A percentile compares a stretch with the other conserved stretches of the same genome.
Conservation (phyloP, 331 rosid species). For the Ulmus americana region DNA sequence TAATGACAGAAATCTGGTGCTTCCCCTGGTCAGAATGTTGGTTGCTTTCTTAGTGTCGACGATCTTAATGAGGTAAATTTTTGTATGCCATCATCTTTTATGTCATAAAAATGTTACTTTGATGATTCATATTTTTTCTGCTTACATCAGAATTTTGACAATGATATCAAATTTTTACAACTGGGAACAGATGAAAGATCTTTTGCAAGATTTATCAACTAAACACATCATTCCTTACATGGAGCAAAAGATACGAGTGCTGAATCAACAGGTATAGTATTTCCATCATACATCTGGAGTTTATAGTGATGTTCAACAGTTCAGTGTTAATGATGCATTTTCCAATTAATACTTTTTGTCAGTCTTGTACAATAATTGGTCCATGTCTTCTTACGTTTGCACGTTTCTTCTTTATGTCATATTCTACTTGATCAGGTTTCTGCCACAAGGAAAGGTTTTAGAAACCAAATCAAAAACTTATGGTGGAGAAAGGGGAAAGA, state of each 20-base stretch:
- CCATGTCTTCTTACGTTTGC: slow-evolving; percentile 5
- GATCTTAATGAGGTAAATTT: slow-evolving; percentile 59
- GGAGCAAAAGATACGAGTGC: slow-evolving; percentile 87
- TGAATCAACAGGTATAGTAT: slow-evolving; percentile 77
- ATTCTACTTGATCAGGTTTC: slow-evolving; percentile 55
- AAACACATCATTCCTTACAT: slow-evolving; percentile 84
- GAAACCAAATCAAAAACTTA: slow-evolving; percentile 84
- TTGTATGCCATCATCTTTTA: slow-evolving; percentile 18
- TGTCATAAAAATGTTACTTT: slow-evolving; percentile 20
- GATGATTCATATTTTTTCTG: slow-evolving; percentile 17
- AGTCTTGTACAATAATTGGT: not conserved
- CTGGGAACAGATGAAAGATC: slow-evolving; percentile 62
- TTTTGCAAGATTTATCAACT: slow-evolving; percentile 82
- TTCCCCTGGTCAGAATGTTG: slow-evolving; percentile 46
- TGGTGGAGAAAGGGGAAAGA: slow-evolving; percentile 99
- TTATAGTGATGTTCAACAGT: slow-evolving; percentile 5
- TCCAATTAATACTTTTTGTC: not conserved
- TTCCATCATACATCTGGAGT: slow-evolving; percentile 1
- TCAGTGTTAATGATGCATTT: not conserved
- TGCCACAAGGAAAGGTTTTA: slow-evolving; percentile 87
- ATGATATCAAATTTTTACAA: slow-evolving; percentile 35
- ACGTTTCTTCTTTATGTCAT: slow-evolving; percentile 18
- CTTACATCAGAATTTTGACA: slow-evolving; percentile 29
- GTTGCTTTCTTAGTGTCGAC: slow-evolving; percentile 64
- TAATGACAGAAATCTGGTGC: slow-evolving; percentile 56